phyloP scores from a whole-genome alignment of 768 basidiomycete genomes.

The Suillus bovinus region DNA sequence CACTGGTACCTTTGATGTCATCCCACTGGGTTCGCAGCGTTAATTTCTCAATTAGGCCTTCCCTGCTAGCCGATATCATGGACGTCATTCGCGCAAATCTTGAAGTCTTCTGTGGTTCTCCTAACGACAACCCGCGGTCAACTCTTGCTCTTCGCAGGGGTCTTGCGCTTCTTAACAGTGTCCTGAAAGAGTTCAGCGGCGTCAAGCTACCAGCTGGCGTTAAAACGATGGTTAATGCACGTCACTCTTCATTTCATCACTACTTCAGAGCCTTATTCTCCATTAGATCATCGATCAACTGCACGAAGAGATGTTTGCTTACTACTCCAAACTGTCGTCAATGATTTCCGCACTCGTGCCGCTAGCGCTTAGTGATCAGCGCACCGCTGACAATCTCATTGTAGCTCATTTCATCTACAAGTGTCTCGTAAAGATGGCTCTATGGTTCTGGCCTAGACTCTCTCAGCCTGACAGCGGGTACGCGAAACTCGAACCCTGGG shows the following conservation, averaged over 20 bases:
- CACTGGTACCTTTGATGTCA: constrained; percentile 53
- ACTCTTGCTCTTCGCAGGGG: constrained; percentile 57
- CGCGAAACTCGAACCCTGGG: constrained; percentile 53
- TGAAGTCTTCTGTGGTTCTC: constrained; percentile 46
- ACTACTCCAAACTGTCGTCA: constrained; percentile 57
- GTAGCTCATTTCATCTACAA: constrained; percentile 76
- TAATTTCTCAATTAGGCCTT: constrained; percentile 22
- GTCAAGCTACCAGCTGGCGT: constrained; percentile 72
- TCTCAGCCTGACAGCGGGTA: constrained; percentile 45
- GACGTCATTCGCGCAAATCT: constrained; percentile 54
- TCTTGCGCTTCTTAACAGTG: constrained; percentile 60
- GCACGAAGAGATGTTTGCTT: constrained; percentile 53
- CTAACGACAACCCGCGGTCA: constrained; percentile 42
- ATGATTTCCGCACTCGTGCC: constrained; percentile 35
- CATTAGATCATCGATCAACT: constrained; percentile 35
- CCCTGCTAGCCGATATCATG: constrained; percentile 43
- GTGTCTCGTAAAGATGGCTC: constrained; percentile 63
- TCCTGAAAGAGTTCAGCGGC: constrained; percentile 69
- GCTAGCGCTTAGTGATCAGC: constrained; percentile 36
- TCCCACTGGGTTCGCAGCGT: neutral
- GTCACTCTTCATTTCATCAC: constrained; percentile 15
- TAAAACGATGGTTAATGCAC: constrained; percentile 64
- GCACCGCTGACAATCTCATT: constrained; percentile 47
- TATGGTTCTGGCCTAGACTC: constrained; percentile 69
- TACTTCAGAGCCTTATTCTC: neutral